Evolutionary conservation across 2,329 filamentous ascomycete genomes (phyloP), one percentile per base, ranked within the genome.

Genomic region (Cladosporium sp.): DNA sequence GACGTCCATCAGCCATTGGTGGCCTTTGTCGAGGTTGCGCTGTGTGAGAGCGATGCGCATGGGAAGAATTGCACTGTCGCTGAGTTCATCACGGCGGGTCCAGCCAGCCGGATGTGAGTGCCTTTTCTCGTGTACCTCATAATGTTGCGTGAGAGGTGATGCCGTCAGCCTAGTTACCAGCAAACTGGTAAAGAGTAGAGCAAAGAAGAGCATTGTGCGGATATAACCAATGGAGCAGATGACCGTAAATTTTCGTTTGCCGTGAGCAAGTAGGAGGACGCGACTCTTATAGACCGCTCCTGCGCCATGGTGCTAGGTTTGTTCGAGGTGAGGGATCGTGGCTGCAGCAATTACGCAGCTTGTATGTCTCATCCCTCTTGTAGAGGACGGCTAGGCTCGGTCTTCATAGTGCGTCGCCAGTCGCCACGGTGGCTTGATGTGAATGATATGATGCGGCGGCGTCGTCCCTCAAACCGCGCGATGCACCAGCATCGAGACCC

Each of bases 31-130:
- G 5, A 77, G 68, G 65, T 77, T 77, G 67, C 70, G 70, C 60
- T 78, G 76, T 11, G 70, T 67, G n/a, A 78, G 69, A n/a, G 70
- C 76, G 63, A 78, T 73, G 18, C 72, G 69, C 73, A 78, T 74
- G 1, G 76, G 76, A 46, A 78, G 66, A 16, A 75, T 65, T 6
- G 70, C 71, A n/a, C 69, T 65, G 11, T 69, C 65, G 59, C 74
- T 69, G n/a, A 76, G 68, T 8, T 60, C 64, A 23, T 71, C 69
- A 18, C 65, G 64, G 61, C 71, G 73, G 11, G 62, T 67, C 75
- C 75, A 77, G 63, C 71, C 73, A 50, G 66, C 58, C 26, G 75
- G 71, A 18, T 70, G 29, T n/a, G 62, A 60, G 58, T 66, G 60
- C 58, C 75, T 69, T 65, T 71, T 75, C 67, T 77, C 75, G 59